Base-by-base conservation (phyloP, 768 basidiomycete genomes). In the Hygrocybe punicea region DNA sequence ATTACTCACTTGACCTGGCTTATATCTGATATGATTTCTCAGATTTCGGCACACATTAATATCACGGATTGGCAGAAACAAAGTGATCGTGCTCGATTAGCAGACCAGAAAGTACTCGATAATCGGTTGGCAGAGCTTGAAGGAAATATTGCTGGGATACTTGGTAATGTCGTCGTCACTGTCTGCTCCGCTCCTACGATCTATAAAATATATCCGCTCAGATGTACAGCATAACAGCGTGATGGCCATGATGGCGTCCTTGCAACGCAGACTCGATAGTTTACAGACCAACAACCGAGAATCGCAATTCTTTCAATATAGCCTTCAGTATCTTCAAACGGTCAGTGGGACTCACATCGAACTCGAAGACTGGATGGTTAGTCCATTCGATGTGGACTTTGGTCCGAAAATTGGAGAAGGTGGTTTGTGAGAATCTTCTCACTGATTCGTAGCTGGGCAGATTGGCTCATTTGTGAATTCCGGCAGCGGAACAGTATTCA, bases 241-340 rank as follows among this genome's bases (percentile, higher is more conserved):
- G 42, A 57, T 29, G 40, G 61, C 61, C 7, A 58, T 67, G 51
- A 65, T 67, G 66, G 60, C 58, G 19, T 60, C 66, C 7, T 49
- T 67, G 17, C 59, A 64, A 50, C 47, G 53, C 10, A 42, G 46
- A 11, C 56, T 67, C 47, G 55, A 58, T 10, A 46, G 58, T 34
- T 40, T 51, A n/a, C 14, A 51, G 11, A 48, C 17, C 2, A 21
- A 44, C 9, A 33, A 52, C 4, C 55, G 47, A 10, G 59, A 55
- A 40, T 50, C 52, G 45, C 58, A 61, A 14, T 67, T 67, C 56
- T 61, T 50, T n/a, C 52, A 37, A 11, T 55, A 58, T 17, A 65
- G 58, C 46, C 53, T 67, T 9, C 39, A 54, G 10, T 59, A 62
- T 47, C 53, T 67, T 16, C 17, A 49, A 24, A 58, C 3, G 58